Base-by-base conservation (phyloP, 2,329 filamentous ascomycete species). In the Ophiostoma quercus region DNA sequence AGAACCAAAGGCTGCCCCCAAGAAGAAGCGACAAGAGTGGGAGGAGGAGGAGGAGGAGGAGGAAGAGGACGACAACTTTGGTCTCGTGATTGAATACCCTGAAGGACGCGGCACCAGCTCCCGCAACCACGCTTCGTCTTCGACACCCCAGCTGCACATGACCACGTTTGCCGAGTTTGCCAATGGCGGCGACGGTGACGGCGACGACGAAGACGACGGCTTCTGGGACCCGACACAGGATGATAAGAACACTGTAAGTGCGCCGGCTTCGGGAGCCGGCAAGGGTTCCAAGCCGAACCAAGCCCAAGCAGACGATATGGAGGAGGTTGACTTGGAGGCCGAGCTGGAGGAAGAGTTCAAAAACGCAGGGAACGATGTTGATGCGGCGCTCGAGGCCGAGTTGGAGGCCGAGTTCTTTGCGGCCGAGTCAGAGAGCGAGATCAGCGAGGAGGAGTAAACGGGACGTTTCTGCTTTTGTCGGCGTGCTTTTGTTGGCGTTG, bases 401-500 rank as follows among this genome's bases (percentile, higher is more conserved):
- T 63, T 71, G 29, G 67, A 57, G 19, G 71, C 71, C 57, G 85
- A 85, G 74, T 80, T 89, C 75, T 80, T 89, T 76, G 85, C 86
- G 74, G 84, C 84, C 8, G 83, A 83, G 54, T 54, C 82, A 68
- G 87, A 89, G 77, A 89, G 87, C 73, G 86, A 88, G 74, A 87
- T 89, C 69, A 89, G 87, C 73, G 87, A 89, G 76, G 87, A 89
- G 76, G 87, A 89, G 76, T 89, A 32, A 65, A 22, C 32, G 7
- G 32, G 16, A 1, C 1, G 54, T 29, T 12, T 60, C 25, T 60
- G 4, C 25, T 29, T 29, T 29, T 29, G 25, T 29, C 25, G 25
- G 25, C 25, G 25, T 29, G 25, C 25, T 29, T 29, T 29, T 29
- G 25, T 29, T 29, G 34, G 34, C 7, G 16, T 39, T 62, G 41